Evolutionary conservation across 2,329 filamentous ascomycete species (phyloP).

Genomic region (Alternaria incomplexa): DNA sequence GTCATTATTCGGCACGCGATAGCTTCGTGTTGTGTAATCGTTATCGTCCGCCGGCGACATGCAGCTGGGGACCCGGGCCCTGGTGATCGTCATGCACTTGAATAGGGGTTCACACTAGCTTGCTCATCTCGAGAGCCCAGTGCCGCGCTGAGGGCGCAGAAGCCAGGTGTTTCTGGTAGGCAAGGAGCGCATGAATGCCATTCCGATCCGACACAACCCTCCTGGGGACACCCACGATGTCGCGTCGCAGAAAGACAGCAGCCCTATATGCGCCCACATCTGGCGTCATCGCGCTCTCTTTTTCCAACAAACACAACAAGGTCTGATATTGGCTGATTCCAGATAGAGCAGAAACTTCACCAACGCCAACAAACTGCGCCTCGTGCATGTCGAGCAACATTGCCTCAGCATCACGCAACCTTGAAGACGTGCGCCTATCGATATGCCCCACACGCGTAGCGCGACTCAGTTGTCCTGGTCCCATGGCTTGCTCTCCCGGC

Average conservation of each 20-base stretch:
- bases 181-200: conserved; percentile 19
- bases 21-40: neutral
- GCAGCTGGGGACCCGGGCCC: neutral
- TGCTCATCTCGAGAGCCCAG: conserved; percentile 12
- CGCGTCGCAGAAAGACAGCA: conserved; percentile 10
- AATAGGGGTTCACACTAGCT: conserved; percentile 14
- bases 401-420: neutral
- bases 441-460: conserved; percentile 2
- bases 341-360: neutral
- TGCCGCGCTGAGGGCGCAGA: conserved; percentile 10
- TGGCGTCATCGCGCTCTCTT: neutral
- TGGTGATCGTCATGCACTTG: neutral
- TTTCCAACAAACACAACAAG: neutral
- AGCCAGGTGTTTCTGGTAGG: conserved; percentile 2
- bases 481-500: neutral
- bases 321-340: neutral
- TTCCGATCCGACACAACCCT: conserved; percentile 7
- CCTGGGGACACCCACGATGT: conserved; percentile 20
- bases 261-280: neutral
- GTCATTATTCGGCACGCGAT: neutral
- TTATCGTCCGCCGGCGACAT: neutral
- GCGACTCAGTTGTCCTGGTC: neutral
- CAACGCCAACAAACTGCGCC: neutral
- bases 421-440: conserved; percentile 7
- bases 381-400: neutral